These are phyloP conservation scores for Lentinus polychrous DNA, from an alignment of 1,284 basidiomycete genomes.

Conservation along the genomic window DNA sequence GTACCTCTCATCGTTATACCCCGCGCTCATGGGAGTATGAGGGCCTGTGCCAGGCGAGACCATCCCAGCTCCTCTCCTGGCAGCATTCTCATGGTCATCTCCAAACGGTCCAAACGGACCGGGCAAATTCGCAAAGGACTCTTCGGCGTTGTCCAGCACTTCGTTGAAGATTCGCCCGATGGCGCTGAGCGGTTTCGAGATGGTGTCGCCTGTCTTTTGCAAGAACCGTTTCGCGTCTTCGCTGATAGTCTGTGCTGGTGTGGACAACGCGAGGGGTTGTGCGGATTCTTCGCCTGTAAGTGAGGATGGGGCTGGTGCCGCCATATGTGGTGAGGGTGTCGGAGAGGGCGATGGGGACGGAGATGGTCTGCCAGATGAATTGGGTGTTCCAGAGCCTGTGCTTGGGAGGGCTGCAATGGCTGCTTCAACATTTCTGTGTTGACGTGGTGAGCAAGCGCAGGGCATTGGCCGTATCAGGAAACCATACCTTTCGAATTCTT, in stretches of 20 bases:
- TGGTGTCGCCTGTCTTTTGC: slow-evolving; percentile 82
- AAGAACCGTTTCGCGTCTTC: slow-evolving; percentile 79
- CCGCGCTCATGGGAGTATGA: background rate
- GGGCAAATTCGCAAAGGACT: slow-evolving; percentile 39
- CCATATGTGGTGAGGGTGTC: slow-evolving; percentile 18
- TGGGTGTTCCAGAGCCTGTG: slow-evolving; percentile 47
- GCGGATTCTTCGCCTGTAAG: slow-evolving; percentile 84
- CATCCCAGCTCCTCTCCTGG: slow-evolving; percentile 22
- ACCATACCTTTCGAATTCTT: slow-evolving; percentile 81
- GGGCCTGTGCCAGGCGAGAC: background rate
- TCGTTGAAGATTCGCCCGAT: slow-evolving; percentile 83
- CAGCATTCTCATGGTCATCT: slow-evolving; percentile 41
- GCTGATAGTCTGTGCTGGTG: slow-evolving; percentile 52
- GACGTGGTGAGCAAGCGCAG: no score
- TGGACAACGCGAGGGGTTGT: slow-evolving; percentile 61
- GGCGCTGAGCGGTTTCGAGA: slow-evolving; percentile 82
- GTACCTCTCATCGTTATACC: slow-evolving; percentile 1
- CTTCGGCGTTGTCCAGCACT: slow-evolving; percentile 52
- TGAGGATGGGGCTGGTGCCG: slow-evolving; percentile 31
- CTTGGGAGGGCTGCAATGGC: slow-evolving; percentile 75
- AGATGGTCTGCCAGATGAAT: slow-evolving; percentile 15
- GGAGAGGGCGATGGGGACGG: slow-evolving; percentile 18
- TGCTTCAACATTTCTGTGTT: slow-evolving; percentile 66
- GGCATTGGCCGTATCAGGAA: slow-evolving; percentile 1
- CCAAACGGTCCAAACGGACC: slow-evolving; percentile 61